These are phyloP conservation scores for Prunella vulgaris DNA, from an alignment of 257 asterid species.

Conservation along the genomic window DNA sequence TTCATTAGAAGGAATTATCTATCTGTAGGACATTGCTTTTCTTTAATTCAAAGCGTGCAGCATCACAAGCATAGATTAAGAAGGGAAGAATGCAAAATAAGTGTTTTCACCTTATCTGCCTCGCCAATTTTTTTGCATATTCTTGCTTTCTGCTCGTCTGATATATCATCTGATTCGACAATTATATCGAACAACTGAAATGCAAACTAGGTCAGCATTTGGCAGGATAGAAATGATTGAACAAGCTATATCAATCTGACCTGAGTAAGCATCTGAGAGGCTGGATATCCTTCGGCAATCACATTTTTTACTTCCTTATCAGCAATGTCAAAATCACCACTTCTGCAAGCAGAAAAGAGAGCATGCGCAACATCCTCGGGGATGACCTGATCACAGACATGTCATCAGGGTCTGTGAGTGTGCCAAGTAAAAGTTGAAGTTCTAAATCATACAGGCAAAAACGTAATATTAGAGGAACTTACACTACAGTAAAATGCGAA, in stretches of 20 bases:
- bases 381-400: conserved; percentile 54
- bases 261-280: conserved; percentile 87
- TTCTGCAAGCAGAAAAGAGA: conserved; percentile 68
- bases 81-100: background rate
- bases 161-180: conserved; percentile 57
- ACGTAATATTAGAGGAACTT: background rate
- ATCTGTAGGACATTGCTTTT: background rate
- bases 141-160: conserved; percentile 85
- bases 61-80: background rate
- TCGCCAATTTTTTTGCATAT: conserved; percentile 88
- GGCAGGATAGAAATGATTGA: background rate
- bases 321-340: conserved; percentile 77
- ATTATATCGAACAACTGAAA: conserved; percentile 72
- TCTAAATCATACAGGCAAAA: background rate
- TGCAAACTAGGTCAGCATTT: conserved; percentile 32
- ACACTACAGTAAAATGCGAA: background rate
- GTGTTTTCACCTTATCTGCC: conserved; percentile 71
- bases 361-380: conserved; percentile 60
- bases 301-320: conserved; percentile 79
- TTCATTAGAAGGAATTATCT: background rate
- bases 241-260: conserved; percentile 30
- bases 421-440: background rate
- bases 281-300: conserved; percentile 95
- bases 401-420: background rate
- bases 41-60: background rate